Percentiles rank a stretch among this genome's conserved stretches.
Evolutionary conservation across 805 yeast genomes (phyloP).

Genomic region (Spathaspora arborariae): DNA sequence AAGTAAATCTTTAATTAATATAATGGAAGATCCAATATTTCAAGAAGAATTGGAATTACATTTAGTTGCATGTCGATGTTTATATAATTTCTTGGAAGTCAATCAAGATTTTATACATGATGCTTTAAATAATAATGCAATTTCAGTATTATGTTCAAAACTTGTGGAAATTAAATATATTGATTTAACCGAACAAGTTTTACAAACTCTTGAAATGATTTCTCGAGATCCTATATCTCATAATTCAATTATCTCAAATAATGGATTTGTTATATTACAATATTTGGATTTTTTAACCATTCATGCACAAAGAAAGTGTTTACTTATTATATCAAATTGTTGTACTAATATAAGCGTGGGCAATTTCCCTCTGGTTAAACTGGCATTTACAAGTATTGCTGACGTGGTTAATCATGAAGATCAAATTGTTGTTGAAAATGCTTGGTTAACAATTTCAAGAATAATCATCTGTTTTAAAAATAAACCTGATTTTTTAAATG

Average conservation of each 20-base stretch:
- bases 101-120: conserved; percentile 59
- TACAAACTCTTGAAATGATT: conserved; percentile 68
- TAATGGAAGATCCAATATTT: conserved; percentile 55
- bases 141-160: conserved; percentile 62
- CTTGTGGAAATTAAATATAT: conserved; percentile 75
- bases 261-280: conserved; percentile 60
- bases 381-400: conserved; percentile 57
- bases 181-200: conserved; percentile 88
- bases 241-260: conserved; percentile 49
- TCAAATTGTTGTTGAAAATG: conserved; percentile 54
- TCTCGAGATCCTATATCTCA: conserved; percentile 52
- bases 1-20: conserved; percentile 49
- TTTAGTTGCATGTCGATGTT: conserved; percentile 76
- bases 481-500: conserved; percentile 43
- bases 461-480: conserved; percentile 48
- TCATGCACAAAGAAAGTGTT: conserved; percentile 83
- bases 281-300: conserved; percentile 84
- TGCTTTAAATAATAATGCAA: conserved; percentile 61
- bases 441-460: conserved; percentile 61
- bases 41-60: conserved; percentile 75
- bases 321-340: conserved; percentile 68
- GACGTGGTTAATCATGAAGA: conserved; percentile 58
- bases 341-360: conserved; percentile 45
- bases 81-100: conserved; percentile 77
- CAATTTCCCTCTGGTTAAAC: conserved; percentile 48